Percentiles rank a stretch among this genome's conserved stretches.
Evolutionary conservation across 1,284 basidiomycete species (phyloP).

Genomic region (Pterula multifida): DNA sequence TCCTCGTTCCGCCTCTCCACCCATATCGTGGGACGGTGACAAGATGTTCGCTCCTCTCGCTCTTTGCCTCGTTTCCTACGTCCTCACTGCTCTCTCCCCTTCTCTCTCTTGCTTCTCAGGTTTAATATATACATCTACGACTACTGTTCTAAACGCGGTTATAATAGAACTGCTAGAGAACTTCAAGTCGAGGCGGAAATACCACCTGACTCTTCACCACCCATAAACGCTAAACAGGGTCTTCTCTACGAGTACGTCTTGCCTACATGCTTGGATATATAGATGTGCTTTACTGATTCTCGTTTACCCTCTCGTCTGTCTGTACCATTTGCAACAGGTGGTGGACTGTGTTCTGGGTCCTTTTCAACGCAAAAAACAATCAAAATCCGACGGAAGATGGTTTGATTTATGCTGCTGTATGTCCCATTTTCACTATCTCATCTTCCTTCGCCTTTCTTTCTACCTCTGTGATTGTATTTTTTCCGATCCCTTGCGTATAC

Average conservation of each 20-base stretch:
- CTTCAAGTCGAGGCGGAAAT: conserved; percentile 55
- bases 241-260: conserved; percentile 65
- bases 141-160: conserved; percentile 71
- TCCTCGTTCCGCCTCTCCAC: neutral
- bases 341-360: conserved; percentile 81
- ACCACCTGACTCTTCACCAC: conserved; percentile 43
- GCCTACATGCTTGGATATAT: conserved; percentile 7
- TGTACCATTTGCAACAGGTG: conserved; percentile 35
- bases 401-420: conserved; percentile 56
- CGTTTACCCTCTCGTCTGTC: too few relatives aligned
- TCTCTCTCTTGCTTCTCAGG: conserved; percentile 39
- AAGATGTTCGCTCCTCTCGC: conserved; percentile 27
- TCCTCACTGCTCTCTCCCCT: conserved; percentile 6
- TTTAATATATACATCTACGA: conserved; percentile 80
- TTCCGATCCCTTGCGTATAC: neutral
- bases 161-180: conserved; percentile 52
- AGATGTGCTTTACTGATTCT: neutral
- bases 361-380: conserved; percentile 66
- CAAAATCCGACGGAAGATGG: conserved; percentile 52
- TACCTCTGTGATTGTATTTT: neutral
- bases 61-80: conserved; percentile 7
- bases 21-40: conserved; percentile 35
- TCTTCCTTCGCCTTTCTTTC: neutral
- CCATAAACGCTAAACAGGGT: conserved; percentile 72
- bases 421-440: conserved; percentile 14